phyloP scores from a whole-genome alignment of 2,329 filamentous ascomycete species.

The Trichoderma semiorbis region DNA sequence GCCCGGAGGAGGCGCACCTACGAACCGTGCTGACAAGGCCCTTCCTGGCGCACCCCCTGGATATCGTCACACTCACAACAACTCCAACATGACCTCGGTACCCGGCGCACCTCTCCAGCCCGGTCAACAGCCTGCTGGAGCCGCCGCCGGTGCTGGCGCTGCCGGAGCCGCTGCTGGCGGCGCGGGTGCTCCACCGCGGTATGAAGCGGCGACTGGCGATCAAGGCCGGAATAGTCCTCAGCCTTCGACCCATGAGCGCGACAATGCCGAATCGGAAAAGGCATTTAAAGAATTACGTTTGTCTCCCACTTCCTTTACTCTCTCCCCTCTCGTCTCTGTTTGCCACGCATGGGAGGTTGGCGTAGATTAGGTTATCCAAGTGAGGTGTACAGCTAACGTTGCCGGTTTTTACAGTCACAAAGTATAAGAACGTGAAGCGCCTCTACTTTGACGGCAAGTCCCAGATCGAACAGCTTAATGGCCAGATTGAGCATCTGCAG shows the following conservation, averaged over 20 bases:
- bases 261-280: constrained; percentile 48
- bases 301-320: constrained; percentile 24
- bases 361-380: neutral
- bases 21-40: constrained; percentile 46
- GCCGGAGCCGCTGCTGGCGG: constrained; percentile 41
- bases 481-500: constrained; percentile 89
- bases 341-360: neutral
- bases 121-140: neutral
- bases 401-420: constrained; percentile 62
- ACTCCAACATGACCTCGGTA: constrained; percentile 41
- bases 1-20: constrained; percentile 39
- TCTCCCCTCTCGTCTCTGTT: neutral
- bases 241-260: constrained; percentile 42
- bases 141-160: constrained; percentile 18
- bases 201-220: constrained; percentile 43
- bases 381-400: neutral
- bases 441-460: constrained; percentile 95
- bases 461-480: constrained; percentile 83
- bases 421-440: constrained; percentile 97
- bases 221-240: constrained; percentile 56
- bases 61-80: constrained; percentile 53
- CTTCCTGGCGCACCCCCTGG: constrained; percentile 48
- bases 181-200: constrained; percentile 35
- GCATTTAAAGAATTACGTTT: constrained; percentile 56
- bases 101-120: constrained; percentile 30